Percentiles rank a stretch among this genome's conserved stretches.
phyloP scores from a whole-genome alignment of 176 grass and related monocot genomes.

The Carex cristatella region DNA sequence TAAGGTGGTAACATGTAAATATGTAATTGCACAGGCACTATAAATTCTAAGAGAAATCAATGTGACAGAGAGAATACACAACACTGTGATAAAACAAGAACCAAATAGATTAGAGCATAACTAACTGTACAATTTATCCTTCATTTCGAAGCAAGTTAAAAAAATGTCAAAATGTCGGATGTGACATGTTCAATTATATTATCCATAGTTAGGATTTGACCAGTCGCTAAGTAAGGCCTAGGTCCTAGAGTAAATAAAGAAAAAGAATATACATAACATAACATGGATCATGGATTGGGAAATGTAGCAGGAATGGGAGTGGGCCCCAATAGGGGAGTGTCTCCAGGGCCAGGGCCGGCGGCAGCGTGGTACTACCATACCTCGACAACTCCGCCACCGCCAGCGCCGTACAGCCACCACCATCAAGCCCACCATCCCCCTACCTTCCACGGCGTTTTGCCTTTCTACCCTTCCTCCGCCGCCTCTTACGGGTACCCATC shows the following conservation, averaged over 20 bases:
- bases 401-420: constrained; percentile 32
- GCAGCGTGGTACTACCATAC: constrained; percentile 91
- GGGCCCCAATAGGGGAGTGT: constrained; percentile 51
- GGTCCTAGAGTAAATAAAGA: no score
- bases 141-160: background rate
- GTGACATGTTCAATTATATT: background rate
- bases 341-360: constrained; percentile 39
- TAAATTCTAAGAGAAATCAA: background rate
- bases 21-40: no score
- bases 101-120: background rate
- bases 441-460: constrained; percentile 65
- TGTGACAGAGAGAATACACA: background rate
- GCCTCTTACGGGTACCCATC: constrained; percentile 65
- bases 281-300: background rate
- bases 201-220: background rate
- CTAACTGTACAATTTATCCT: background rate
- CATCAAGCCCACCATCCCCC: constrained; percentile 50
- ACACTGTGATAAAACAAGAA: background rate
- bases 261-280: no score
- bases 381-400: constrained; percentile 45
- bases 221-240: background rate
- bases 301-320: constrained; percentile 54
- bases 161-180: background rate
- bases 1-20: background rate
- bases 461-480: constrained; percentile 67